phyloP scores from a whole-genome alignment of 1,284 basidiomycete species.

The Cryptococcus wingfieldii region DNA sequence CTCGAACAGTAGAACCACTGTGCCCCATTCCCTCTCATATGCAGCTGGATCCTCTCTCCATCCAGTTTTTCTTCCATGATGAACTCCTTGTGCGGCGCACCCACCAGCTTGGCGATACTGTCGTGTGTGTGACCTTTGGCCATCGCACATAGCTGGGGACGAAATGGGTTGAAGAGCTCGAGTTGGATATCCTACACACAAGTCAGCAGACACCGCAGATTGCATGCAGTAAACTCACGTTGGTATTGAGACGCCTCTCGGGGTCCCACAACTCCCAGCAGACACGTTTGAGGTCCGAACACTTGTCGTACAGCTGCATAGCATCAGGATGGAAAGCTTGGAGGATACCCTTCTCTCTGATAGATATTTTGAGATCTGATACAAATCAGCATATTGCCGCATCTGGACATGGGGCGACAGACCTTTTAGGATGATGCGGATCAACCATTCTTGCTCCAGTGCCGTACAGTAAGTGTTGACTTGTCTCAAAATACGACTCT shows the following conservation, averaged over 20 bases:
- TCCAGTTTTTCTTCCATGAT: slow-evolving; percentile 94
- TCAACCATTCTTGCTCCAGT: slow-evolving; percentile 85
- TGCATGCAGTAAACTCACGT: slow-evolving; percentile 51
- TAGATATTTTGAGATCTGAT: slow-evolving; percentile 50
- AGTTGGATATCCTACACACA: slow-evolving; percentile 66
- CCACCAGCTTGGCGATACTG: slow-evolving; percentile 77
- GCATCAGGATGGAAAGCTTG: slow-evolving; percentile 85
- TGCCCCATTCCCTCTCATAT: slow-evolving; percentile 67
- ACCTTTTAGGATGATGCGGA: slow-evolving; percentile 85
- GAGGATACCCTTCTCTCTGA: slow-evolving; percentile 75
- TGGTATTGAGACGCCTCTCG: slow-evolving; percentile 41
- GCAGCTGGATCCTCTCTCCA: slow-evolving; percentile 89
- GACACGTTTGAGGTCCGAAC: slow-evolving; percentile 87
- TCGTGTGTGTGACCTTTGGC: slow-evolving; percentile 67
- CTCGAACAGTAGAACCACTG: slow-evolving; percentile 88
- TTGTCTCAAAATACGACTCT: slow-evolving; percentile 67
- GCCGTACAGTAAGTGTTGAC: slow-evolving; percentile 73
- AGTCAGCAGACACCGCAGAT: background rate
- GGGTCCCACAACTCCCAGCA: slow-evolving; percentile 57
- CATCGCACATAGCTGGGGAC: slow-evolving; percentile 88
- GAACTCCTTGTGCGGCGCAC: slow-evolving; percentile 59
- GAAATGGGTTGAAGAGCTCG: slow-evolving; percentile 74
- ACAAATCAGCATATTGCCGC: background rate
- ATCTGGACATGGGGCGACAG: background rate
- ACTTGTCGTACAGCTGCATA: slow-evolving; percentile 84